Evolutionary conservation across 2,329 filamentous ascomycete genomes (phyloP), one percentile per base, ranked within the genome.

Genomic region (Ramichloridium luteum): DNA sequence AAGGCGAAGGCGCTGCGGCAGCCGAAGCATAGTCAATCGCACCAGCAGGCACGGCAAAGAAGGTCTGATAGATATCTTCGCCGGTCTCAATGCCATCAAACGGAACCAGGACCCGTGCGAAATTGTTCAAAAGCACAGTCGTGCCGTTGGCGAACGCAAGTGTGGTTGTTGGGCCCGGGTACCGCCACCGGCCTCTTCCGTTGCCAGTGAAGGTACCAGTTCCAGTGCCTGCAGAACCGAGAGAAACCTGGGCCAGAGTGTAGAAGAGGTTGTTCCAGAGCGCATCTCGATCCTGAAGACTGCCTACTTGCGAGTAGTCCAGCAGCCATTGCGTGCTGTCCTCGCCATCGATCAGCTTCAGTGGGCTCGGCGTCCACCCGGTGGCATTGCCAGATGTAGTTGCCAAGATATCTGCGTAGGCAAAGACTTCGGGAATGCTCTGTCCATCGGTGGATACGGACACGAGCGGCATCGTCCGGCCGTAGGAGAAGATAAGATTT

Each of bases 361-460:
- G 59, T 1, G 67, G 58, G 1, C 66, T 68, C 2, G 69, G 60
- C 4, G 48, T 50, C 38, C 59, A 59, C 8, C 20, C 20, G 29
- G 59, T 48, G 9, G 53, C 37, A 40, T 63, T 58, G 33, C 56
- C 46, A 33, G 61, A 51, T 5, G 53, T 56, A 15, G 57, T 53
- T 13, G 55, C 49, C 27, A 64, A 47, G 1, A 68, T 51, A 37
- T 70, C 65, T 9, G 58, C 51, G 35, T 65, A 66, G 13, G 67
- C 60, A 38, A 72, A 77, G 2, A 75, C 57, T 36, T 72, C 61
- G 0, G 75, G 75, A 8, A 73, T 48, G 32, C 67, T 61, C 12
- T 59, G 50, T n/a, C 74, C 74, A 46, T 79, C 72, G 3, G 55
- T 42, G 2, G 73, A 78, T 5, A 77, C 62, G 0, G 74, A 77